Evolutionary conservation across 1,284 basidiomycete species (phyloP), one percentile per base, ranked within the genome.

Genomic region (Cerioporus squamosus): DNA sequence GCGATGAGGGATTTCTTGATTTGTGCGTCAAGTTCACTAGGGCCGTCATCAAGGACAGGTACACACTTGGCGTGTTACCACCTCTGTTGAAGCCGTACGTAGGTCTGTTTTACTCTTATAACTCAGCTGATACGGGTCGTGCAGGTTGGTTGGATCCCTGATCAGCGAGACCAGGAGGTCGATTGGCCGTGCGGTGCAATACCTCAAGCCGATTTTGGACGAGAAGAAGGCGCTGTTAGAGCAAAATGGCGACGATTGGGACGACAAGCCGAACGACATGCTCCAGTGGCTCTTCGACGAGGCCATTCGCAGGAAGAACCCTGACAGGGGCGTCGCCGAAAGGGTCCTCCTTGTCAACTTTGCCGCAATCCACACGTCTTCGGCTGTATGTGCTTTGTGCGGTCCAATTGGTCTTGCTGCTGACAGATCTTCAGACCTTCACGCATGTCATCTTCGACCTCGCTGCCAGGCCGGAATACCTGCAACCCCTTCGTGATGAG

Each of bases 401-500:
- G 9, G 1, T 29, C 26, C 6, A 2, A 29, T 5, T 9, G 3
- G 3, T 2, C 5, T 29, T 9, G 9, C 3, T 3, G 26, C 26
- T 29, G 15, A 31, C 40, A 33, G 18, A 17, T 0, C 26, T 9
- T 1, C 49, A 80, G 78, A 72, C 66, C n/a, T 70, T 79, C 47
- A 73, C 73, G 0, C 70, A 75, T 44, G 72, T 70, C 0, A 51
- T 84, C 5, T 79, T 71, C 55, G 68, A 79, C 44, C 67, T 84
- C 5, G 78, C 81, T 8, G 71, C 74, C 0, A 64, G 73, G 44
- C 79, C 79, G 0, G 69, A 78, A 24, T 78, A 76, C 45, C 63
- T 79, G 14, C 63, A 72, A n/a, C 72, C 73, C 2, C 64, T 84
- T n/a, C 75, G 81, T 0, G 77, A 81, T 38, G 82, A 85, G 64